Base-by-base conservation (phyloP, 1,284 basidiomycete species). In the Microbotryum lychnidis-dioicae region DNA sequence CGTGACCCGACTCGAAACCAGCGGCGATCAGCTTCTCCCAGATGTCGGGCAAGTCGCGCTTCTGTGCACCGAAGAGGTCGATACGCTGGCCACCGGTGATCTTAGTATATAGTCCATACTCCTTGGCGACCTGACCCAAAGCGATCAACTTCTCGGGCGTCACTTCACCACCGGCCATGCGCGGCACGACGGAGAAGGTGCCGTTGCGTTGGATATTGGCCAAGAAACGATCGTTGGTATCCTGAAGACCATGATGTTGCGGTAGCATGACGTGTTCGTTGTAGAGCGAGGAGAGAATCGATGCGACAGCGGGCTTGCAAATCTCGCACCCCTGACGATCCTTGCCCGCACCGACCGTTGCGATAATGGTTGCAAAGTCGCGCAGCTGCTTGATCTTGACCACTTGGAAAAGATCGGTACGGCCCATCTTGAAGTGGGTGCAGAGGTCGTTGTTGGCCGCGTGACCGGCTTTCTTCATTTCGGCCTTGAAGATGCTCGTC, bases 161-260 rank as follows among this genome's bases (percentile, higher is more conserved):
- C 48, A 85, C 76, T 72, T 86, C 85, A 52, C 85, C 85, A 2
- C 80, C 85, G 2, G 84, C 76, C 27, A 88, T 79, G 51, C 86
- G 81, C 20, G 87, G 87, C 20, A 89, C 80, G 61, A 89, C 85
- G 2, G 83, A 85, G 74, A 85, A 88, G 0, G 85, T 82, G 9
- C 83, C 87, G 65, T 87, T 84, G 27, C 87, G 79, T 72, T 89
- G 87, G 54, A 89, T 85, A 71, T 89, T 89, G 27, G 84, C 87
- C 60, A 88, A 75, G 75, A 81, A 87, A 56, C 79, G 77, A 64
- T 74, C 76, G 66, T 76, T 76, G 25, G 85, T 87, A 65, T 87
- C 85, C 70, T 88, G 87, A 52, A 84, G 83, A 3, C 60, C 55
- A 46, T 68, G 62, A 82, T 86, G 83, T n/a, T 75, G 77, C 0